These are phyloP conservation scores for Coniella vitis DNA, from an alignment of 2,329 filamentous ascomycete genomes.

Conservation along the genomic window DNA sequence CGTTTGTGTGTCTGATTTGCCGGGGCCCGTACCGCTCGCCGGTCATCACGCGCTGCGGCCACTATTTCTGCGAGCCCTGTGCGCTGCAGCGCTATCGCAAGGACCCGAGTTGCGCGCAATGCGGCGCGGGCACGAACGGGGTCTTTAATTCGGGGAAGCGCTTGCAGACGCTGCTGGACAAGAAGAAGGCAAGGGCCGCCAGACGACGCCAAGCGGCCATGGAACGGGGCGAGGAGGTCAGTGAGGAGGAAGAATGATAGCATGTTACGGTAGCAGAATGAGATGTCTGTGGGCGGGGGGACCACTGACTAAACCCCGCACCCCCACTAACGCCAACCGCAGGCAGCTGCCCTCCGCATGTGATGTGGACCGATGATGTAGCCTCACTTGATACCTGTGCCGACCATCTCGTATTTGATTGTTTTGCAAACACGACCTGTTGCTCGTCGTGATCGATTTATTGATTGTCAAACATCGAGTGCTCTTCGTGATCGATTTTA, in stretches of 20 bases:
- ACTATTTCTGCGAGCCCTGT: constrained; percentile 93
- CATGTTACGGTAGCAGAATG: too few species aligned
- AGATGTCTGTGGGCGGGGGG: too few species aligned
- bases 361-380: too few species aligned
- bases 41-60: constrained; percentile 81
- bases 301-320: too few species aligned
- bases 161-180: constrained; percentile 71
- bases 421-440: too few species aligned
- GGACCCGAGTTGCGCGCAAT: constrained; percentile 80
- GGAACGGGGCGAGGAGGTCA: constrained; percentile 43
- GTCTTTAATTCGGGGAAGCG: constrained; percentile 87
- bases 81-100: constrained; percentile 81
- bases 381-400: too few species aligned
- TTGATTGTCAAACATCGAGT: too few species aligned
- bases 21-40: constrained; percentile 70
- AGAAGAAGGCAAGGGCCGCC: constrained; percentile 56
- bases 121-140: constrained; percentile 76
- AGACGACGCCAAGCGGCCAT: constrained; percentile 49
- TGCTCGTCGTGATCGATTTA: too few species aligned
- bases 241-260: constrained; percentile 39
- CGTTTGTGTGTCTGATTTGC: constrained; percentile 86
- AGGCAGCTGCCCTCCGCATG: constrained; percentile 10
- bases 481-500: too few species aligned
- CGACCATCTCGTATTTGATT: too few species aligned
- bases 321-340: background rate